These are phyloP conservation scores for Inosperma sp. DNA, from an alignment of 768 basidiomycete species.

Conservation along the genomic window DNA sequence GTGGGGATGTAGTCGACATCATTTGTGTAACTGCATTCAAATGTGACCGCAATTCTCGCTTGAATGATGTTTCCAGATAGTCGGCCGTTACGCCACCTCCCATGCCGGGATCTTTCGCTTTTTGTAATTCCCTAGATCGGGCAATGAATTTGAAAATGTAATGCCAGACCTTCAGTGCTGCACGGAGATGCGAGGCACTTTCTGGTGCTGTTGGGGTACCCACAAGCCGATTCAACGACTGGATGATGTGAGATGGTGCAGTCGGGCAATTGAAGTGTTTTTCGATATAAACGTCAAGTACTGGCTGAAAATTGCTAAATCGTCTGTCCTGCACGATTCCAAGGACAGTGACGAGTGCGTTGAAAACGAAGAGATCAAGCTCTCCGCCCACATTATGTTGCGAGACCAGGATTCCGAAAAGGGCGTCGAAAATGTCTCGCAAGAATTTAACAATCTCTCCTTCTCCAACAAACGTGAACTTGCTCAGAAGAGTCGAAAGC, in stretches of 20 bases:
- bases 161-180: conserved; percentile 94
- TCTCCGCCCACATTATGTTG: conserved; percentile 67
- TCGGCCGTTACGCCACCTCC: conserved; percentile 79
- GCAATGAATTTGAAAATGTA: conserved; percentile 95
- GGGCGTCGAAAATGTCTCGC: conserved; percentile 85
- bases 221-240: conserved; percentile 81
- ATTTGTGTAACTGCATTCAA: conserved; percentile 78
- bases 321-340: conserved; percentile 91
- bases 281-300: conserved; percentile 90
- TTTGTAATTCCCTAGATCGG: conserved; percentile 84
- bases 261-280: conserved; percentile 78
- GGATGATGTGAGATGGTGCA: conserved; percentile 80
- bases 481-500: conserved; percentile 66
- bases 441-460: conserved; percentile 93
- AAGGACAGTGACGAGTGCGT: conserved; percentile 85
- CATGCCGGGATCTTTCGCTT: conserved; percentile 72
- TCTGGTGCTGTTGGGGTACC: conserved; percentile 66
- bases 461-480: conserved; percentile 91
- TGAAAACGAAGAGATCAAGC: conserved; percentile 84
- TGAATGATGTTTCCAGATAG: conserved; percentile 81
- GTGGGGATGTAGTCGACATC: conserved; percentile 76
- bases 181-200: conserved; percentile 72
- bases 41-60: conserved; percentile 74
- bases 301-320: conserved; percentile 92
- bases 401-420: conserved; percentile 85